Base-by-base conservation (phyloP, 176 grass and related monocot genomes). In the Bolboschoenus planiculmis region DNA sequence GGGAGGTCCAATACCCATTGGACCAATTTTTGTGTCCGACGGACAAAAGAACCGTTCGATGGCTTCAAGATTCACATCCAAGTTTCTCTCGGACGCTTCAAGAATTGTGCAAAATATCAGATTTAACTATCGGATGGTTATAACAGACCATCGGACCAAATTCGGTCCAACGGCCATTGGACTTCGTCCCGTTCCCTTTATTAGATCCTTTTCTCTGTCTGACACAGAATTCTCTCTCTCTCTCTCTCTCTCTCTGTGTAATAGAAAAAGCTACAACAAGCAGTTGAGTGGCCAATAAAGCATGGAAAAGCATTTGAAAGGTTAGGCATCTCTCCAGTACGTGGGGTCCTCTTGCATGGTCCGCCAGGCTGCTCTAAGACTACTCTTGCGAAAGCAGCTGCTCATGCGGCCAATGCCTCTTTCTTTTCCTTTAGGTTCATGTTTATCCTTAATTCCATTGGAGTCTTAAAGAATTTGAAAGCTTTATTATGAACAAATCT, bases 341-440 rank as follows among this genome's bases (percentile, higher is more conserved):
- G 89, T 65, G 96, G 92, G 62, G 87, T 98, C 73, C 92, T 98
- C 68, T 76, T 95, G 75, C 92, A 98, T 87, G 90, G 90, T 74
- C 96, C 92, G 1, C 96, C 92, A 51, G 96, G 92, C 34, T 98
- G 92, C 84, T 98, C 96, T 3, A 98, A 98, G 57, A 98, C 92
- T 62, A 91, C 92, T 46, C 90, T 95, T 65, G 92, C 90, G 8
- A 93, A 93, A 86, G 95, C 92, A 89, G 92, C 92, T 72, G 92
- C 92, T 16, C 75, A 88, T 91, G 95, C 95, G 35, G 83, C 95
- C 47, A 92, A 93, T 87, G 90, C 92, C 72, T 95, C 95, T 79
- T 98, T 95, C 89, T 98, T 98, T 89, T 98, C 95, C 20, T 87
- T 98, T 63, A 94, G 95, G 95, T 94, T 73, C 0, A 18, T 74